phyloP scores from a whole-genome alignment of 768 basidiomycete genomes.

The Mycena polygramma region DNA sequence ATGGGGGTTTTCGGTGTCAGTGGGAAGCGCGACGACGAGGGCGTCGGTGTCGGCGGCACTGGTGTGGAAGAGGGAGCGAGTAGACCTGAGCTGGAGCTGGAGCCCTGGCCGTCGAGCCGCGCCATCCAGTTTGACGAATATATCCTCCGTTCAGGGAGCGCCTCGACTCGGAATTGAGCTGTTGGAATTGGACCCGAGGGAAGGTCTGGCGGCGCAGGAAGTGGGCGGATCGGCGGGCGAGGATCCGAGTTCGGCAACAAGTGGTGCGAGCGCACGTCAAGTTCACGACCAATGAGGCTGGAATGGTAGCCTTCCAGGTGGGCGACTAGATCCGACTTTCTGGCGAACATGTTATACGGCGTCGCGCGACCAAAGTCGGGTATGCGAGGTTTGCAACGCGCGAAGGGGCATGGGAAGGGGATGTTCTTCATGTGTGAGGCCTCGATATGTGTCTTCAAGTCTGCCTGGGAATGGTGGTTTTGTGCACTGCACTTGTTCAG shows the following conservation, averaged over 20 bases:
- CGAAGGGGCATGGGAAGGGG: conserved; percentile 30
- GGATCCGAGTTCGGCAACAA: conserved; percentile 31
- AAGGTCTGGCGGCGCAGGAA: conserved; percentile 24
- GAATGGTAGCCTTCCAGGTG: conserved; percentile 19
- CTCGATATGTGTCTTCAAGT: conserved; percentile 26
- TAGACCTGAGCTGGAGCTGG: background rate
- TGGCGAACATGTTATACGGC: conserved; percentile 13
- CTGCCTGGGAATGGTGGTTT: background rate
- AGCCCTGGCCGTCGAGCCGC: background rate
- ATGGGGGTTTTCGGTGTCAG: conserved; percentile 5
- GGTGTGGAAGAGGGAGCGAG: background rate
- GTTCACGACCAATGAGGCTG: conserved; percentile 14
- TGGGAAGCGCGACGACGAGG: background rate
- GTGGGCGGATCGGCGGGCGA: conserved; percentile 21
- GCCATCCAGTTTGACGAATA: conserved; percentile 4
- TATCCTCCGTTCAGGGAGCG: background rate
- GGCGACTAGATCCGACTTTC: conserved; percentile 27
- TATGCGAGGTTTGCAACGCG: conserved; percentile 17
- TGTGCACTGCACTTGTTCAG: conserved; percentile 29
- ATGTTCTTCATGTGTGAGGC: conserved; percentile 31
- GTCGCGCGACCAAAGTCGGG: conserved; percentile 14
- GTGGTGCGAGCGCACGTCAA: conserved; percentile 11
- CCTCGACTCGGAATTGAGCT: conserved; percentile 11
- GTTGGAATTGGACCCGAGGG: conserved; percentile 12
- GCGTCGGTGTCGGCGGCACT: background rate